A percentile compares a stretch with the other conserved stretches of the same genome.
These are phyloP conservation scores for Penicillium sp. DNA, from an alignment of 2,329 filamentous ascomycete genomes.

Conservation along the genomic window DNA sequence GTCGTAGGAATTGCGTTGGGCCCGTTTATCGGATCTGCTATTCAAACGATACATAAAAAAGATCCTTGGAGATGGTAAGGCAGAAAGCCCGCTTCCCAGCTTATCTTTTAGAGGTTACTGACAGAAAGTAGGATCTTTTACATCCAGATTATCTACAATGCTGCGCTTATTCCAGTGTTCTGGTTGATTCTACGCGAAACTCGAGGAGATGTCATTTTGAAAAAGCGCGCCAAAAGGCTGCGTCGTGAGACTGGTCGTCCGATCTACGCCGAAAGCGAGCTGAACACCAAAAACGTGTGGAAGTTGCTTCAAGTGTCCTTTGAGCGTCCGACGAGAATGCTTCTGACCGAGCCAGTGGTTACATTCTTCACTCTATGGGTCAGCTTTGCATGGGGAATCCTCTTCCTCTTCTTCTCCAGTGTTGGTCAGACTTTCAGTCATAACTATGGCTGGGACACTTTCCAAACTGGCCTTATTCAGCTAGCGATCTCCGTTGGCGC, in stretches of 20 bases:
- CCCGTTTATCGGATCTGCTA: constrained; percentile 49
- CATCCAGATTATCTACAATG: constrained; percentile 51
- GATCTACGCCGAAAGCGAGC: constrained; percentile 34
- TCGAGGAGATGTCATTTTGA: constrained; percentile 48
- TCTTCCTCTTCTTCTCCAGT: constrained; percentile 49
- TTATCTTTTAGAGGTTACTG: not conserved
- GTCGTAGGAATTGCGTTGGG: constrained; percentile 51
- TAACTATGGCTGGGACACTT: constrained; percentile 42
- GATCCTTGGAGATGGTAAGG: constrained; percentile 49
- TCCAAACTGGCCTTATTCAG: constrained; percentile 46
- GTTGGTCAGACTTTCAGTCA: constrained; percentile 46
- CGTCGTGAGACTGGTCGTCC: constrained; percentile 41
- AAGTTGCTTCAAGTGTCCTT: constrained; percentile 45
- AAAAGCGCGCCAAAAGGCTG: constrained; percentile 44
- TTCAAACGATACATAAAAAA: constrained; percentile 39
- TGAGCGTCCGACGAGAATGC: constrained; percentile 45
- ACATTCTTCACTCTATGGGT: constrained; percentile 51
- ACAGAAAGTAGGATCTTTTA: constrained; percentile 46
- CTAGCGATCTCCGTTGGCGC: constrained; percentile 49
- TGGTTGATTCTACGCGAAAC: constrained; percentile 49
- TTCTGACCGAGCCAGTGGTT: constrained; percentile 49
- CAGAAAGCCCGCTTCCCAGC: not conserved
- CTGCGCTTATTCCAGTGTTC: constrained; percentile 46
- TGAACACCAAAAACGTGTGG: constrained; percentile 28
- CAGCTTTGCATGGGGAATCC: constrained; percentile 50